These are phyloP conservation scores for Tylopilus plumbeoviolaceoides DNA, from an alignment of 768 basidiomycete species.

Conservation along the genomic window DNA sequence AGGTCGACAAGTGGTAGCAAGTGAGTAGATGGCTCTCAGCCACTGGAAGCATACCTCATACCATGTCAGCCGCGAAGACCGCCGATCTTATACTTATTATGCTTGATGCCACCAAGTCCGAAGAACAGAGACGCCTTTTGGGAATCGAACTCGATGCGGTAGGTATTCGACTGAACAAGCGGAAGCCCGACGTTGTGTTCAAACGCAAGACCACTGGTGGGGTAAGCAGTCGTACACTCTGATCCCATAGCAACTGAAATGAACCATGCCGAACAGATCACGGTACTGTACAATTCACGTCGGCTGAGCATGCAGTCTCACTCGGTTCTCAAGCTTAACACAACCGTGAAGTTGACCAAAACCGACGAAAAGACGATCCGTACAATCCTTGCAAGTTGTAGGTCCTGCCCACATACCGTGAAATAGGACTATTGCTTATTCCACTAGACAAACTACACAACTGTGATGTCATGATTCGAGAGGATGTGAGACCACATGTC, in stretches of 20 bases:
- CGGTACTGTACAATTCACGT: conserved; percentile 36
- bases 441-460: conserved; percentile 79
- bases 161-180: conserved; percentile 90
- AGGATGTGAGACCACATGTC: conserved; percentile 61
- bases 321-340: conserved; percentile 54
- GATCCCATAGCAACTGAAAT: background rate
- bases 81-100: conserved; percentile 92
- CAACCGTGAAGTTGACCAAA: conserved; percentile 89
- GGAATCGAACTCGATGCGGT: conserved; percentile 96
- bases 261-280: conserved; percentile 49
- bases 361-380: conserved; percentile 95
- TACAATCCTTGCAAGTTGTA: conserved; percentile 86
- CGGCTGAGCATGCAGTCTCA: background rate
- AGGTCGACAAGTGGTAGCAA: conserved; percentile 95
- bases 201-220: conserved; percentile 92
- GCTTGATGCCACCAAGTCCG: conserved; percentile 90
- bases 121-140: conserved; percentile 82
- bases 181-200: conserved; percentile 91
- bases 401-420: conserved; percentile 20
- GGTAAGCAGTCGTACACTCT: conserved; percentile 41
- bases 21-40: conserved; percentile 33
- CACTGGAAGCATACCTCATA: conserved; percentile 6
- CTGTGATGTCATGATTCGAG: conserved; percentile 97
- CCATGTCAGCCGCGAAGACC: conserved; percentile 66
- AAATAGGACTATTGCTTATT: conserved; percentile 5